Conservation (phyloP, 805 yeast genomes). For the Kazachstania martiniae region DNA sequence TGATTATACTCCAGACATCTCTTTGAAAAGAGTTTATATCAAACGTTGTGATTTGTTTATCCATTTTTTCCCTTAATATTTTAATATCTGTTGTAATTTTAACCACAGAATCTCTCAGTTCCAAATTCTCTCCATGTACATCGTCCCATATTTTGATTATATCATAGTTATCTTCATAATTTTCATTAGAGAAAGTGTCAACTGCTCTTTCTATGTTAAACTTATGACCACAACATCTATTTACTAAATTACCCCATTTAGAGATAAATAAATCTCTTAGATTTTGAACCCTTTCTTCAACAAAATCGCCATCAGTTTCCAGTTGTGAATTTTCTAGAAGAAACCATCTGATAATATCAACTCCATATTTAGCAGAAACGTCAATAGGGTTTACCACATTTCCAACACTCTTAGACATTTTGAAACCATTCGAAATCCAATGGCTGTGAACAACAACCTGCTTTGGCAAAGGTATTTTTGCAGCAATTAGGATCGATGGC, state of each 20-base stretch:
- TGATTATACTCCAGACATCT: slow-evolving; percentile 48
- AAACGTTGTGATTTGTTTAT: slow-evolving; percentile 33
- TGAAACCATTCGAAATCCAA: slow-evolving; percentile 82
- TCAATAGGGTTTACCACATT: slow-evolving; percentile 87
- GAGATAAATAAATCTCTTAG: slow-evolving; percentile 61
- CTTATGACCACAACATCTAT: slow-evolving; percentile 61
- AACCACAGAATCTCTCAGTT: background rate
- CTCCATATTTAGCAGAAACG: slow-evolving; percentile 51
- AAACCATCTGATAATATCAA: slow-evolving; percentile 66
- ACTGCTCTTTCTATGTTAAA: slow-evolving; percentile 46
- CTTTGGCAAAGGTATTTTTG: slow-evolving; percentile 56
- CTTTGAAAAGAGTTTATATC: slow-evolving; percentile 47
- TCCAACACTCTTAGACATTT: slow-evolving; percentile 89
- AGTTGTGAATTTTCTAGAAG: slow-evolving; percentile 66
- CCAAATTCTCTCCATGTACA: background rate
- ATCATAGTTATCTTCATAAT: slow-evolving; percentile 1
- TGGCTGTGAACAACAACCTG: slow-evolving; percentile 85
- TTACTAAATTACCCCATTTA: slow-evolving; percentile 71
- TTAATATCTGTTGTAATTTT: slow-evolving; percentile 20
- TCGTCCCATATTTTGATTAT: slow-evolving; percentile 1
- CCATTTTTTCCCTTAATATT: slow-evolving; percentile 30
- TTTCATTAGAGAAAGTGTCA: slow-evolving; percentile 12
- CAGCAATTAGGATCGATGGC: slow-evolving; percentile 88
- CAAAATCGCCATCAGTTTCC: slow-evolving; percentile 70
- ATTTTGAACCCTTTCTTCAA: slow-evolving; percentile 40